Base-by-base conservation (phyloP, 176 grass and related monocot species). In the Oryza punctata region DNA sequence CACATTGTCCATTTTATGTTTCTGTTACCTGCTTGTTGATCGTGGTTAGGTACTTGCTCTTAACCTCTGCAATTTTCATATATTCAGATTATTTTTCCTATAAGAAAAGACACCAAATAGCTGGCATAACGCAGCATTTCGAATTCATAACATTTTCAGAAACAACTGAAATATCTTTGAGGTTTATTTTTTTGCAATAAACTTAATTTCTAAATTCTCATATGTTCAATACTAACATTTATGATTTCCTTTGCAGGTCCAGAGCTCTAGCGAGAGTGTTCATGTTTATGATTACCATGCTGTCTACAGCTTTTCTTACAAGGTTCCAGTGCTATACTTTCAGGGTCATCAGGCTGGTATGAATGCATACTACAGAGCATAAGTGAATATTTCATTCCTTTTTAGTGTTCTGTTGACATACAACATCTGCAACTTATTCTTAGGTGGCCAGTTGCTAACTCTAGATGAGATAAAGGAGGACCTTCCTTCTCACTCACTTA, bases 251-350 rank as follows among this genome's bases (percentile, higher is more conserved):
- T 85, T 46, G 73, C 78, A 98, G 91, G 80, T 95, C 67, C 70
- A 88, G 61, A 89, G 63, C 71, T 87, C 77, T 65, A 83, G 75
- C 27, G 60, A 72, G 18, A 70, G 63, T 79, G 29, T 84, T 69
- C 87, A 90, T 72, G 67, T 91, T 72, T 98, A 94, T 83, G 96
- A 98, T 83, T 98, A 90, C 63, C 96, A 98, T 91, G 73, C 92
- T 70, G 89, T 63, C 45, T 98, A 98, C 84, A 98, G 91, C 69
- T 90, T 90, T 77, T 91, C 89, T 52, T 98, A 93, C 77, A 91
- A 73, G 74, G 96, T 95, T 80, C 93, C 93, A 8, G 87, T 98
- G 69, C 79, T 98, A 70, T 94, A 95, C 85, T 98, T 98, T 19
- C 93, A 76, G 50, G 91, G 87, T 75, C 87, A 94, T 85, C 63